Base-by-base conservation (phyloP, 129 eudicot genomes). In the Saposhnikovia divaricata region DNA sequence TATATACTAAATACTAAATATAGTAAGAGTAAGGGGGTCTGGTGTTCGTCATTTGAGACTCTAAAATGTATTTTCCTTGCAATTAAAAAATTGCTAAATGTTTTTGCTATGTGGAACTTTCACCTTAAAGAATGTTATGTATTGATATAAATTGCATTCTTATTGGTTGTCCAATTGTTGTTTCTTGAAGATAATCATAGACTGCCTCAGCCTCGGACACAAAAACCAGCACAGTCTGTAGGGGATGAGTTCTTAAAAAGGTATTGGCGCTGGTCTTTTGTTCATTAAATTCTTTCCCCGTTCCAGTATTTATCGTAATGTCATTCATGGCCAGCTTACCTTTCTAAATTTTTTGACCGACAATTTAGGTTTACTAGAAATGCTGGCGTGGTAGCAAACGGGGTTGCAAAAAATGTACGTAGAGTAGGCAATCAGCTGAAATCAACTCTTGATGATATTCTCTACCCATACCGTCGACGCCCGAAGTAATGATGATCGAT, bases 161-260 rank as follows among this genome's bases (percentile, higher is more conserved):
- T 45, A 65, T 65, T 27, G 1, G 74, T 44, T 21, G 46, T 73
- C 18, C 28, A 27, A 25, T 65, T 25, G 2, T 80, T 37, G 61
- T 83, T 80, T 72, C 78, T 82, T 76, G 72, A 82, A 91, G 99
- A 92, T 86, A 88, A 84, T 65, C 38, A 27, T 45, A 88, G 83
- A 55, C 48, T 79, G 45, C 94, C 93, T 46, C 97, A 89, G 72
- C 91, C 84, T 71, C 92, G 89, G 63, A 77, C 97, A 46, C 92
- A 82, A 48, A 90, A 87, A 84, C 94, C 99, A 25, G 75, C 85
- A 84, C 93, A 81, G 53, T 75, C 91, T 50, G 75, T 78, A 59
- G 88, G 94, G 11, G 95, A 95, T 27, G 96, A 92, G 81, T 96
- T 96, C 84, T 65, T 96, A 42, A 88, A 85, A 87, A 90, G 95